These are phyloP conservation scores for Cochlearia excelsa DNA, from an alignment of 345 rosid species.

Conservation along the genomic window DNA sequence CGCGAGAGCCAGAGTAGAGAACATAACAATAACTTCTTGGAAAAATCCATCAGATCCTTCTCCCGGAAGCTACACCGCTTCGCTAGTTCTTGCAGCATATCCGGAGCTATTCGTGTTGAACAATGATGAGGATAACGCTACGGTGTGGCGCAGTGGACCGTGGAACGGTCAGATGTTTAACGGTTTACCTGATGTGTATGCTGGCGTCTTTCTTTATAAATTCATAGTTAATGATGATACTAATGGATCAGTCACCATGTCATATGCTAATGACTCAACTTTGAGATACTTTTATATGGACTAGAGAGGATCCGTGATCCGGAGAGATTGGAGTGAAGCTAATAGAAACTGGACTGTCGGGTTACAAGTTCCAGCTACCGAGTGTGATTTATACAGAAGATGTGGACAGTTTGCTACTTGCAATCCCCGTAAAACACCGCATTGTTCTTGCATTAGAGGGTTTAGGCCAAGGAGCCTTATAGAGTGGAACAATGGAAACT, in stretches of 20 bases:
- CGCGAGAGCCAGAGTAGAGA: conserved; percentile 30
- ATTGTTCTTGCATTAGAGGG: conserved; percentile 55
- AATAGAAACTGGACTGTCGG: conserved; percentile 13
- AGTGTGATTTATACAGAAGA: conserved; percentile 45
- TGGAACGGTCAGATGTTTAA: conserved; percentile 53
- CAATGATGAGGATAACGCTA: conserved; percentile 20
- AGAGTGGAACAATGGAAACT: conserved; percentile 45
- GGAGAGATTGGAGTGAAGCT: conserved; percentile 21
- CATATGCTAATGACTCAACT: conserved; percentile 16
- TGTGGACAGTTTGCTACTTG: conserved; percentile 56
- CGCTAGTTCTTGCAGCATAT: conserved; percentile 27
- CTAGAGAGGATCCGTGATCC: conserved; percentile 33
- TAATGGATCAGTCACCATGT: conserved; percentile 25
- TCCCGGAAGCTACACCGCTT: conserved; percentile 40
- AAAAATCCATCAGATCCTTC: conserved; percentile 54
- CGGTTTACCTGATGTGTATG: conserved; percentile 34
- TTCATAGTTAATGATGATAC: conserved; percentile 22
- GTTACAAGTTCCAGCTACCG: not conserved
- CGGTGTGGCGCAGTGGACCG: conserved; percentile 55
- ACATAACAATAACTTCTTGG: conserved; percentile 44
- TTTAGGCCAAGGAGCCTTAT: conserved; percentile 40
- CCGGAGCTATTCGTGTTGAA: conserved; percentile 47
- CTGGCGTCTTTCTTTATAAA: conserved; percentile 37
- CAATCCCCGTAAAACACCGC: conserved; percentile 16
- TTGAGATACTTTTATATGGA: conserved; percentile 22